Conservation (phyloP, 768 basidiomycete genomes). For the Mycena crocata region DNA sequence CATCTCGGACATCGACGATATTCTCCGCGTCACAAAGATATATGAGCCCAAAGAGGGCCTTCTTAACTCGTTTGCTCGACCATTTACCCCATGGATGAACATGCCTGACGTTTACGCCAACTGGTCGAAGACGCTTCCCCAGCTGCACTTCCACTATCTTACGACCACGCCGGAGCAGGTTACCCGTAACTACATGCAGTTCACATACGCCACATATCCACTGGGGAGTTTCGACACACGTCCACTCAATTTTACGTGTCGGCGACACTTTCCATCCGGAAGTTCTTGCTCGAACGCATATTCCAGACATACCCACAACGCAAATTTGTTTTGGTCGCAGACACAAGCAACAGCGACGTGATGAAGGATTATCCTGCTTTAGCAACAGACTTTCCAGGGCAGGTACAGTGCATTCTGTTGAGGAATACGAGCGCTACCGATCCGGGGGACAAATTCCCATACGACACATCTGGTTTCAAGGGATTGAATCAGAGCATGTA, state of each 20-base stretch:
- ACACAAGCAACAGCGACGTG: constrained; percentile 33
- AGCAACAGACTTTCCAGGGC: constrained; percentile 23
- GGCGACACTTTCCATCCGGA: constrained; percentile 42
- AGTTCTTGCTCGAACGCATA: constrained; percentile 41
- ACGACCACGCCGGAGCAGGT: constrained; percentile 48
- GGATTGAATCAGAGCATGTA: constrained; percentile 42
- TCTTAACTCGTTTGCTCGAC: constrained; percentile 44
- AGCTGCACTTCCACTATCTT: constrained; percentile 48
- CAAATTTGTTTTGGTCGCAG: constrained; percentile 38
- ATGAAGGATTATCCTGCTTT: constrained; percentile 29
- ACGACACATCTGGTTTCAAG: constrained; percentile 45
- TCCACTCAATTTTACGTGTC: constrained; percentile 44
- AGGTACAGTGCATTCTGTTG: constrained; percentile 43
- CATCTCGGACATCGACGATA: constrained; percentile 50
- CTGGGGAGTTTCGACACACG: constrained; percentile 46
- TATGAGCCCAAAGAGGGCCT: constrained; percentile 46
- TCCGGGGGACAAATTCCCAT: constrained; percentile 45
- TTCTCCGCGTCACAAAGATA: constrained; percentile 47
- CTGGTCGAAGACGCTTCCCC: constrained; percentile 38
- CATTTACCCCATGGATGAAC: constrained; percentile 42
- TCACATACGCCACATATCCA: constrained; percentile 44
- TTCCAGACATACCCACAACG: constrained; percentile 47
- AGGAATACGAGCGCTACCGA: constrained; percentile 49
- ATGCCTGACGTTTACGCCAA: constrained; percentile 43
- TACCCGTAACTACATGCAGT: constrained; percentile 46